Conservation (phyloP, 2,329 filamentous ascomycete genomes). For the Colletotrichum graminicola region DNA sequence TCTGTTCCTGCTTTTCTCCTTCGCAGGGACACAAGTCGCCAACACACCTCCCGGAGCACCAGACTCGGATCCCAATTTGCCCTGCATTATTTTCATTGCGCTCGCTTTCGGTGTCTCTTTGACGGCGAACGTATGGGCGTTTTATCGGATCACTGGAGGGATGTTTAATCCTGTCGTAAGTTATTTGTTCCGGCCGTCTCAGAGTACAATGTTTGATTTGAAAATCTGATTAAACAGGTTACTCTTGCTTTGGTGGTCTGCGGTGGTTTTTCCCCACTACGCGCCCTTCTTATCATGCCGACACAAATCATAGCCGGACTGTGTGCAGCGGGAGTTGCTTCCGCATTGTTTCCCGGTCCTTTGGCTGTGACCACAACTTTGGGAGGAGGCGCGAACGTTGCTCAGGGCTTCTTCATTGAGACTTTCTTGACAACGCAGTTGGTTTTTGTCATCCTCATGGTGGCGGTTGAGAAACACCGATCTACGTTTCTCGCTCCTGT, state of each 20-base stretch:
- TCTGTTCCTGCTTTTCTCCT: constrained; percentile 62
- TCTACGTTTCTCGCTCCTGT: constrained; percentile 78
- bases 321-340: constrained; percentile 68
- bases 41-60: constrained; percentile 20
- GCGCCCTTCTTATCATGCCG: constrained; percentile 64
- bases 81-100: constrained; percentile 62
- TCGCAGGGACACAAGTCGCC: constrained; percentile 56
- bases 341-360: constrained; percentile 68
- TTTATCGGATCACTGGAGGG: constrained; percentile 66
- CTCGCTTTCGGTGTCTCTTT: constrained; percentile 63
- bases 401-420: constrained; percentile 75
- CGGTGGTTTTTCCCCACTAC: constrained; percentile 66
- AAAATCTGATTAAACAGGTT: constrained; percentile 49
- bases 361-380: constrained; percentile 69
- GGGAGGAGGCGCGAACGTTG: constrained; percentile 61
- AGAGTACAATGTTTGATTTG: not conserved
- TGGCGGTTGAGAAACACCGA: constrained; percentile 80
- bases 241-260: constrained; percentile 71
- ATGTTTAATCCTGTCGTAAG: constrained; percentile 65
- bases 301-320: constrained; percentile 72
- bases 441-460: constrained; percentile 75
- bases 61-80: constrained; percentile 46
- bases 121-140: constrained; percentile 67
- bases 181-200: constrained; percentile 11
- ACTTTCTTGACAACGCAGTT: constrained; percentile 75